Percentiles rank a stretch among this genome's conserved stretches.
Evolutionary conservation across 2,329 filamentous ascomycete species (phyloP).

Genomic region (Sporothrix variecibatus): DNA sequence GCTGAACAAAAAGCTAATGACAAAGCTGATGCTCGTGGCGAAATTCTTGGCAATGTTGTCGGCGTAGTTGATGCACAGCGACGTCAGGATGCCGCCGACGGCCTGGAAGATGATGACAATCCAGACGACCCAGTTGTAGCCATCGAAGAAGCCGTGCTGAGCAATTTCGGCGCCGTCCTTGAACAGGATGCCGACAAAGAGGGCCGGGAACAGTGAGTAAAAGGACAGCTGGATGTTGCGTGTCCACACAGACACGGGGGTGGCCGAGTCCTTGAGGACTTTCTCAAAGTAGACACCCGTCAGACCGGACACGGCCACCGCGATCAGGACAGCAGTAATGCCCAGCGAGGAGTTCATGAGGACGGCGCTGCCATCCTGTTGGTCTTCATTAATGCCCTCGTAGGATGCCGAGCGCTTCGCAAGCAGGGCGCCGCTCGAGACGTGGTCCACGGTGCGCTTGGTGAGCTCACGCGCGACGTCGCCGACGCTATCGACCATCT

Average conservation of each 20-base stretch:
- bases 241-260: slow-evolving; percentile 81
- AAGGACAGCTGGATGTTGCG: slow-evolving; percentile 93
- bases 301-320: slow-evolving; percentile 78
- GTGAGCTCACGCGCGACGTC: slow-evolving; percentile 55
- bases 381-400: slow-evolving; percentile 76
- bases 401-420: slow-evolving; percentile 81
- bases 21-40: slow-evolving; percentile 87
- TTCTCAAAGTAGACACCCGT: slow-evolving; percentile 90
- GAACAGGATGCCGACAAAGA: slow-evolving; percentile 82
- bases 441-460: slow-evolving; percentile 46
- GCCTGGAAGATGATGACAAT: slow-evolving; percentile 80
- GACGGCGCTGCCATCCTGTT: slow-evolving; percentile 45
- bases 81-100: slow-evolving; percentile 78
- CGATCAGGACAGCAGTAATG: slow-evolving; percentile 72
- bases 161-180: slow-evolving; percentile 84
- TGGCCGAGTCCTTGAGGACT: slow-evolving; percentile 80
- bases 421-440: slow-evolving; percentile 46
- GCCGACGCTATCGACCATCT: slow-evolving; percentile 56
- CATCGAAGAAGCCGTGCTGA: slow-evolving; percentile 86
- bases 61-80: slow-evolving; percentile 77
- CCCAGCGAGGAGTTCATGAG: slow-evolving; percentile 79
- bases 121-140: slow-evolving; percentile 94
- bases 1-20: slow-evolving; percentile 83
- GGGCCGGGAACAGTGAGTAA: slow-evolving; percentile 87
- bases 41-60: slow-evolving; percentile 95